Percentiles rank a stretch among this genome's conserved stretches.
phyloP scores from a whole-genome alignment of 768 basidiomycete species.

The Lactarius trivialis region DNA sequence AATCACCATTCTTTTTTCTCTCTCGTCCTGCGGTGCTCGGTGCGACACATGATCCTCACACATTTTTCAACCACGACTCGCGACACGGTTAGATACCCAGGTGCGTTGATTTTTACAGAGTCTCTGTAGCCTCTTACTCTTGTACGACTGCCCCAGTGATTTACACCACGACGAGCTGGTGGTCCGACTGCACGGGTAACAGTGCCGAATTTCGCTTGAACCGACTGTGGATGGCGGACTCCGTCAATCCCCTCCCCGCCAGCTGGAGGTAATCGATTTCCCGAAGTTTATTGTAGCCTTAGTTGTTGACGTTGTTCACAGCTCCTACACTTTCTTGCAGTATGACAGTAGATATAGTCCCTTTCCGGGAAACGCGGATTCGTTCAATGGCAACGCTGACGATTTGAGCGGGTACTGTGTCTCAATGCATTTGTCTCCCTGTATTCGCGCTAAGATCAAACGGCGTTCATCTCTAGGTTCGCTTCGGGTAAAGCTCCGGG shows the following conservation, averaged over 20 bases:
- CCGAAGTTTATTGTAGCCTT: background rate
- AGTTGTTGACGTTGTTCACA: constrained; percentile 15
- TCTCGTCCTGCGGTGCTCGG: too few relatives aligned
- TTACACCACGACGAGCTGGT: constrained; percentile 63
- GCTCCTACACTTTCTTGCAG: constrained; percentile 55
- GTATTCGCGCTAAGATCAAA: too few relatives aligned
- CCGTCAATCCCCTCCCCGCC: constrained; percentile 48
- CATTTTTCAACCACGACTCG: background rate
- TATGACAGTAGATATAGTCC: constrained; percentile 49
- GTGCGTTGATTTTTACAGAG: constrained; percentile 24
- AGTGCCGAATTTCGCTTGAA: constrained; percentile 44
- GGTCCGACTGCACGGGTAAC: constrained; percentile 60
- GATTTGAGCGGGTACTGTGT: constrained; percentile 35
- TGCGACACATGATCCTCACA: background rate
- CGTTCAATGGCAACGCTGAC: constrained; percentile 49
- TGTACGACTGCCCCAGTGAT: constrained; percentile 36
- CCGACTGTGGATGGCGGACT: constrained; percentile 53
- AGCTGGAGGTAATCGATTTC: constrained; percentile 32
- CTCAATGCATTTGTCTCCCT: too few relatives aligned
- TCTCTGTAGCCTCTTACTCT: background rate
- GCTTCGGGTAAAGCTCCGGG: too few relatives aligned
- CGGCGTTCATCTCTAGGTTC: too few relatives aligned
- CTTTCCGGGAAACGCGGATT: constrained; percentile 53
- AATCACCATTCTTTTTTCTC: too few relatives aligned
- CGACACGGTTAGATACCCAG: constrained; percentile 31